Base-by-base conservation (phyloP, 2,329 filamentous ascomycete species). In the Aspergillaceae sp. region DNA sequence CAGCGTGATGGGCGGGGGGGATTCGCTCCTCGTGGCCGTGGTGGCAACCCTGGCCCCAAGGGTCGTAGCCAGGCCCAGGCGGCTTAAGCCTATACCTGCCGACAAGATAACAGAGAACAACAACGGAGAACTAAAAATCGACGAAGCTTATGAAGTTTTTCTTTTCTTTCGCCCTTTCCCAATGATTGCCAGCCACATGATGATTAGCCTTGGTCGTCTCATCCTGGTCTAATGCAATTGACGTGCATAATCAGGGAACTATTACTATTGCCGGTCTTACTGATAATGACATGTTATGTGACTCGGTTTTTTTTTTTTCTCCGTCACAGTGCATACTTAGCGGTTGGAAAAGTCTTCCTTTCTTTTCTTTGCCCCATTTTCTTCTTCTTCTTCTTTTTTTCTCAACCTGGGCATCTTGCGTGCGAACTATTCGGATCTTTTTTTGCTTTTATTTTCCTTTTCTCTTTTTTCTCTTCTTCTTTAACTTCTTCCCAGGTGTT, bases 1-100 rank as follows among this genome's bases (percentile, higher is more conserved):
- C 74, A 77, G 48, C 79, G 83, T 46, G 83, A 84, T 48, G 75
- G 82, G 40, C 81, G 86, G 58, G 84, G 86, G 52, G 79, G 80
- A 47, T 80, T 80, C 56, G 73, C 76, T 59, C 72, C 80, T 53
- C 79, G 82, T 50, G 78, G 80, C 47, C 80, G 85, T 55, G 82
- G 84, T 52, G 72, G 76, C 56, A 79, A 77, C 54, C 76, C 68
- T 46, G 64, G 69, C 41, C 60, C 66, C 48, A 70, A 72, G 60
- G 36, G 64, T 49, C 71, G 72, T 55, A 70, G 64, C 56, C 70
- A 73, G 53, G 48, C 69, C 43, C 70, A 71, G 52, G 59, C 70
- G 46, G 69, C 68, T 53, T 73, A 63, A 67, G 26, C 26, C 11
- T 26, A 26, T 38, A 38, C 9, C 26, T 19, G 10, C 52, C 40